Evolutionary conservation across 371 early-diverging fungal genomes (phyloP).

Genomic region (Mortierella polycephala): DNA sequence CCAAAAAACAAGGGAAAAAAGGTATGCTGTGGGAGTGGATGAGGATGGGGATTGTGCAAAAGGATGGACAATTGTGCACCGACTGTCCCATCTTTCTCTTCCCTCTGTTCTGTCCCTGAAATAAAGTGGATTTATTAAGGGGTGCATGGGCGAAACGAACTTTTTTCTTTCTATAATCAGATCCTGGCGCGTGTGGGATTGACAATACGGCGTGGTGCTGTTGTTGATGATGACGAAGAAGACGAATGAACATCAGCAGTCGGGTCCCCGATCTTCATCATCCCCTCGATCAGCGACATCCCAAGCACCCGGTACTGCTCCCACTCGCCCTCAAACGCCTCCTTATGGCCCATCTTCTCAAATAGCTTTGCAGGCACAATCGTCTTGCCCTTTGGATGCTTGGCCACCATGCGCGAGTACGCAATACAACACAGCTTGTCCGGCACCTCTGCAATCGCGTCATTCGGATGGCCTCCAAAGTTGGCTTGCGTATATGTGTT

Average conservation of each 20-base stretch:
- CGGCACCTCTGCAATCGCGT: conserved; percentile 17
- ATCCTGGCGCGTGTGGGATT: conserved; percentile 46
- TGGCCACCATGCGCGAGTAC: conserved; percentile 51
- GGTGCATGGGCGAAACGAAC: no score
- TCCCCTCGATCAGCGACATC: conserved; percentile 47
- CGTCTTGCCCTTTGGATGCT: conserved; percentile 54
- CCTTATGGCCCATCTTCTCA: conserved; percentile 44
- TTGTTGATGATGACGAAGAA: no score
- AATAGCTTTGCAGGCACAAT: conserved; percentile 36
- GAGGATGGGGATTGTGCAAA: no score
- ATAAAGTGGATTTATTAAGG: no score
- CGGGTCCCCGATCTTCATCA: conserved; percentile 53
- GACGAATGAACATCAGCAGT: conserved; percentile 13
- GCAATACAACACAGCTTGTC: conserved; percentile 51
- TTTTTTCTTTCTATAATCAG: conserved; percentile 8
- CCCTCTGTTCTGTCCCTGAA: neutral
- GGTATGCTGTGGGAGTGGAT: neutral
- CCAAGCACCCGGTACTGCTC: conserved; percentile 49
- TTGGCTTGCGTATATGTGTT: neutral
- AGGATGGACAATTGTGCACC: no score
- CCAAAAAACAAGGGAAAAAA: neutral
- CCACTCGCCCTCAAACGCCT: conserved; percentile 49
- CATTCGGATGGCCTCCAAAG: conserved; percentile 25
- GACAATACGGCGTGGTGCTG: conserved; percentile 35
- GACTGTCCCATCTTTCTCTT: no score